Evolutionary conservation across 2,329 filamentous ascomycete genomes (phyloP).

Genomic region (Neobulgaria alba): DNA sequence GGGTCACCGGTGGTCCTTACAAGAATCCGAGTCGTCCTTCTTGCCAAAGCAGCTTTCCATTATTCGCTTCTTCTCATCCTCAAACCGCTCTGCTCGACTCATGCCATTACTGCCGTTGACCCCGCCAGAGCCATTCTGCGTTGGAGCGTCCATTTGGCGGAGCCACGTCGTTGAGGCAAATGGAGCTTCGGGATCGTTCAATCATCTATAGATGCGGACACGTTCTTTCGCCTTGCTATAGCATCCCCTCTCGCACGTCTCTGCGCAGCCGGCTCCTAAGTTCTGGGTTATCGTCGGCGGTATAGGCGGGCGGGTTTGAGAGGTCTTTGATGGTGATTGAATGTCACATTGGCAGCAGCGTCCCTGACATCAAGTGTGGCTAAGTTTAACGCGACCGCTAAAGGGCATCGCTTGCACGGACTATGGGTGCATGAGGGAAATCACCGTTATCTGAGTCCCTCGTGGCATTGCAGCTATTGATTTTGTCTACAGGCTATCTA

Average conservation of each 20-base stretch:
- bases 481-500: no score
- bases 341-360: constrained; percentile 3
- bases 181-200: constrained; percentile 6
- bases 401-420: no score
- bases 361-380: constrained; percentile 13
- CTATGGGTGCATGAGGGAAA: no score
- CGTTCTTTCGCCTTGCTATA: constrained; percentile 3
- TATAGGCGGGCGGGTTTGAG: no score
- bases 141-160: constrained; percentile 29
- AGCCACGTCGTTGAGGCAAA: constrained; percentile 21
- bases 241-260: constrained; percentile 13
- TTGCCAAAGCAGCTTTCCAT: constrained; percentile 92
- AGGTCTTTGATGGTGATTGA: no score
- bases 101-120: constrained; percentile 23
- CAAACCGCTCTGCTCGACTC: constrained; percentile 69
- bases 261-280: constrained; percentile 7
- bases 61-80: constrained; percentile 93
- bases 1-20: constrained; percentile 37
- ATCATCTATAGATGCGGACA: constrained; percentile 17
- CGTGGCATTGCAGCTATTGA: no score
- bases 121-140: constrained; percentile 27
- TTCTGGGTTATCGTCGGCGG: no score
- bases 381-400: constrained; percentile 7
- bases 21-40: constrained; percentile 75
- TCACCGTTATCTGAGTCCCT: no score